Evolutionary conservation across 495 filamentous ascomycete genomes (phyloP).

Genomic region (Penicillium ucsense): DNA sequence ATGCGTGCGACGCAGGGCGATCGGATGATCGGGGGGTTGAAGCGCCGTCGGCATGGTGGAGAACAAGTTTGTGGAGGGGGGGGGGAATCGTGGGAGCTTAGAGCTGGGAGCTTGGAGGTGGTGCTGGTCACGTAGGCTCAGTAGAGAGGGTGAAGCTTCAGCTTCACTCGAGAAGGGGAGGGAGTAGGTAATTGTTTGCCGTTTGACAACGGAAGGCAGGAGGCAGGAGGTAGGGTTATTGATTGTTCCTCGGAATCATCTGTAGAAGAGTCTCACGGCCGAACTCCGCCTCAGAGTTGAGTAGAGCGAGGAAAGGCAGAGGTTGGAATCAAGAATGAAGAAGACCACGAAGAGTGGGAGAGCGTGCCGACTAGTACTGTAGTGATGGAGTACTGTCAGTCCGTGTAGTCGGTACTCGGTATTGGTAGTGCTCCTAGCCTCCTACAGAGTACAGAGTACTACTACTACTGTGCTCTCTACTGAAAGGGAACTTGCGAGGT

Average conservation of each 20-base stretch:
- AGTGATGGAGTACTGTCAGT: neutral
- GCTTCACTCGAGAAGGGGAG: too few species aligned
- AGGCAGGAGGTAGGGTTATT: neutral
- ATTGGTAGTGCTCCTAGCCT: too few species aligned
- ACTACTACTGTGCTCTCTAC: too few species aligned
- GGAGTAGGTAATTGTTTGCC: too few species aligned
- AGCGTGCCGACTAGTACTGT: neutral
- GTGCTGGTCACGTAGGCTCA: too few species aligned
- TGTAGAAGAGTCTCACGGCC: neutral
- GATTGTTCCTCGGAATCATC: neutral
- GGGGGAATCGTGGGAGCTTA: neutral
- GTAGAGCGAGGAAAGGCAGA: neutral
- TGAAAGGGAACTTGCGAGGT: too few species aligned
- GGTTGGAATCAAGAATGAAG: neutral
- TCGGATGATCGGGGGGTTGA: constrained; percentile 13
- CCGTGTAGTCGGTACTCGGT: neutral
- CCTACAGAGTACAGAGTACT: too few species aligned
- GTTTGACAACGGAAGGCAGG: neutral
- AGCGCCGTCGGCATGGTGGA: constrained; percentile 9
- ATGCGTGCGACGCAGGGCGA: constrained; percentile 17
- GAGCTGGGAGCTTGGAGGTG: neutral
- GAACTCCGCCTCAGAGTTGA: too few species aligned
- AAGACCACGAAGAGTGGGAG: neutral
- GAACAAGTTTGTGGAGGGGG: neutral
- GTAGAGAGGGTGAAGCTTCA: too few species aligned